Percentiles rank a stretch among this genome's conserved stretches.
Evolutionary conservation across 768 basidiomycete species (phyloP).

Genomic region (Paxillus involutus): DNA sequence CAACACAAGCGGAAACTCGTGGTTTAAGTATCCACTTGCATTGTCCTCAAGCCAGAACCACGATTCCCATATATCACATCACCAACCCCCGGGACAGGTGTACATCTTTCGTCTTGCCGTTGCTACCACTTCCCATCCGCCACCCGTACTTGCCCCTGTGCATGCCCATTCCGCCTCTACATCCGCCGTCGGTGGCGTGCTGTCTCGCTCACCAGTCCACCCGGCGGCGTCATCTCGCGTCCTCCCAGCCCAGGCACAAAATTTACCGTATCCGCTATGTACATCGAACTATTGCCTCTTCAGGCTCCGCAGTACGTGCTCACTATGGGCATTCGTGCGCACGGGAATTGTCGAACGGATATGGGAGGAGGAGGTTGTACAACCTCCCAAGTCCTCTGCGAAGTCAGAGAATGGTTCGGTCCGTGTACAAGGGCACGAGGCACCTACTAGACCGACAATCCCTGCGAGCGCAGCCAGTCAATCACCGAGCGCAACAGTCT

Average conservation of each 20-base stretch:
- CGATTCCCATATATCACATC: slow-evolving; percentile 25
- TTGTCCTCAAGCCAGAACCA: slow-evolving; percentile 28
- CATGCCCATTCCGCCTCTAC: slow-evolving; percentile 32
- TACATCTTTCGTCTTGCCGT: slow-evolving; percentile 66
- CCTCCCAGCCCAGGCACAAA: slow-evolving; percentile 21
- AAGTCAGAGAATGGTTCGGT: slow-evolving; percentile 4
- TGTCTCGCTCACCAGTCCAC: slow-evolving; percentile 18
- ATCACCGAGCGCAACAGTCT: neutral
- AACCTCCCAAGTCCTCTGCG: slow-evolving; percentile 27
- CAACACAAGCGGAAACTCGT: slow-evolving; percentile 50
- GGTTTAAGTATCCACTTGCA: slow-evolving; percentile 55
- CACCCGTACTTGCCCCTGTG: slow-evolving; percentile 19
- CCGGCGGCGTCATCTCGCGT: slow-evolving; percentile 46
- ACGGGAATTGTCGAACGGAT: slow-evolving; percentile 79
- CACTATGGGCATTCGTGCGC: slow-evolving; percentile 86
- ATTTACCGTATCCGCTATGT: slow-evolving; percentile 66
- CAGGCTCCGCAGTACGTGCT: slow-evolving; percentile 83
- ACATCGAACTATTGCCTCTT: slow-evolving; percentile 82
- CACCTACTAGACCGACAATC: neutral
- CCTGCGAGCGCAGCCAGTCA: neutral
- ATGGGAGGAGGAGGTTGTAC: slow-evolving; percentile 77
- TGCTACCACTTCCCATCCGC: slow-evolving; percentile 22
- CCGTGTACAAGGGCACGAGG: slow-evolving; percentile 8
- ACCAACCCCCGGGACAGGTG: slow-evolving; percentile 43
- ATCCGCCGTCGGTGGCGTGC: slow-evolving; percentile 25